Evolutionary conservation across 371 early-diverging fungal genomes (phyloP), one percentile per base, ranked within the genome.

Genomic region (Apophysomyces variabilis): DNA sequence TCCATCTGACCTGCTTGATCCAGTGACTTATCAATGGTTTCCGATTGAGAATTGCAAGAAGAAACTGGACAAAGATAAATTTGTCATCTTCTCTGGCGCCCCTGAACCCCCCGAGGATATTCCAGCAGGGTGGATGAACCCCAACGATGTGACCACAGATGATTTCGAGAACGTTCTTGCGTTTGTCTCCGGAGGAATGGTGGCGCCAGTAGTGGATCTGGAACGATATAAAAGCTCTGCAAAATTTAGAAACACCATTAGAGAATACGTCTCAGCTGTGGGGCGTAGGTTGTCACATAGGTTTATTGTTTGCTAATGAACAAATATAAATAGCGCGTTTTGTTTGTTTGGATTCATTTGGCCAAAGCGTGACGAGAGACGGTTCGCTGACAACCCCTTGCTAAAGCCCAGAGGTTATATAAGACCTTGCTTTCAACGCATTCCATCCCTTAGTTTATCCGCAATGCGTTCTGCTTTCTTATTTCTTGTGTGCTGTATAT

Each of bases 1-100:
- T 14, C 97, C 97, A 0, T 92, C 95, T 0, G 90, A 91, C 32
- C 73, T 98, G 38, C 73, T 94, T 38, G 94, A 95, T 62, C 83
- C 87, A 7, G 68, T 77, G 11, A 74, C 73, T 13, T 78, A 81
- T 63, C 59, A 57, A 36, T 86, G 86, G 86, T 70, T 76, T 54
- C 74, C 77, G 1, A 65, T 74, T 38, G 64, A 71, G 21, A 11
- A 47, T 11, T 77, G 76, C 54, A 60, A 56, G 14, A 68, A 72
- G 0, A 56, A 67, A 35, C 68, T 80, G 1, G 76, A 80, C 44
- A 66, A 65, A 46, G 47, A 59, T 5, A 47, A 59, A 12, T 72
- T 58, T 57, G 59, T 61, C 18, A 41, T 60, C 9, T 68, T 72
- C 57, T 64, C 72, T 4, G 45, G 60, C 54, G 13, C 62, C 3